Percentiles rank a stretch among this genome's conserved stretches.
These are phyloP conservation scores for Nakaseomyces sp. DNA, from an alignment of 1,139 yeast species.

Conservation along the genomic window DNA sequence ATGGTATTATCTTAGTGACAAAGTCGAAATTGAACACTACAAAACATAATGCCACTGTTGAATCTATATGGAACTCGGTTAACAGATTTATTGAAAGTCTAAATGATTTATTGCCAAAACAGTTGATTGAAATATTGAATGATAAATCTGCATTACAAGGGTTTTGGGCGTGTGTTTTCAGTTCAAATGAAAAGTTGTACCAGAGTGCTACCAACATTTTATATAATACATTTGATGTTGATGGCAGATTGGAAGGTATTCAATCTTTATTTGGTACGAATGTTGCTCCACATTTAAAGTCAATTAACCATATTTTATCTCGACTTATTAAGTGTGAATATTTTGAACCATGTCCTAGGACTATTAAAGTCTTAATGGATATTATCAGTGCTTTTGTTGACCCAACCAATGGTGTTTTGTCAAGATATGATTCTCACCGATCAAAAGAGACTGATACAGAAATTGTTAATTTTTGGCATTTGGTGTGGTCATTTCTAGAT, in stretches of 20 bases:
- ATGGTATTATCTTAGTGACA: constrained; percentile 35
- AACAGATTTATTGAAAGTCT: constrained; percentile 32
- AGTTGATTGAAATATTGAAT: constrained; percentile 37
- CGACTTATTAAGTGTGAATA: constrained; percentile 42
- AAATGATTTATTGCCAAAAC: constrained; percentile 39
- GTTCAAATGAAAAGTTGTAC: constrained; percentile 43
- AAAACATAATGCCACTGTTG: constrained; percentile 26
- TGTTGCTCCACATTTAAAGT: constrained; percentile 38
- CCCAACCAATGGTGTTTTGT: constrained; percentile 52
- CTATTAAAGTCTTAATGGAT: constrained; percentile 69
- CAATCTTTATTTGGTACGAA: constrained; percentile 43
- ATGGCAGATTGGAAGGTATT: constrained; percentile 64
- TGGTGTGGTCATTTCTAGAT: constrained; percentile 62
- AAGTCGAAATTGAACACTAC: constrained; percentile 13
- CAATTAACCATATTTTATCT: constrained; percentile 41
- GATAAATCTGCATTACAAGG: constrained; percentile 40
- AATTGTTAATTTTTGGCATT: constrained; percentile 47
- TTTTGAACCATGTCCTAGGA: constrained; percentile 69
- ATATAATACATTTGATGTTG: constrained; percentile 71
- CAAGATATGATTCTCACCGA: constrained; percentile 25
- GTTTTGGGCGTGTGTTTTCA: constrained; percentile 61
- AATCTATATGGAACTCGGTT: constrained; percentile 23
- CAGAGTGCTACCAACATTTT: constrained; percentile 66
- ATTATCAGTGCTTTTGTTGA: constrained; percentile 55
- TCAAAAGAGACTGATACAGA: constrained; percentile 21